phyloP scores from a whole-genome alignment of 768 basidiomycete genomes.

The Auriscalpium orientale region DNA sequence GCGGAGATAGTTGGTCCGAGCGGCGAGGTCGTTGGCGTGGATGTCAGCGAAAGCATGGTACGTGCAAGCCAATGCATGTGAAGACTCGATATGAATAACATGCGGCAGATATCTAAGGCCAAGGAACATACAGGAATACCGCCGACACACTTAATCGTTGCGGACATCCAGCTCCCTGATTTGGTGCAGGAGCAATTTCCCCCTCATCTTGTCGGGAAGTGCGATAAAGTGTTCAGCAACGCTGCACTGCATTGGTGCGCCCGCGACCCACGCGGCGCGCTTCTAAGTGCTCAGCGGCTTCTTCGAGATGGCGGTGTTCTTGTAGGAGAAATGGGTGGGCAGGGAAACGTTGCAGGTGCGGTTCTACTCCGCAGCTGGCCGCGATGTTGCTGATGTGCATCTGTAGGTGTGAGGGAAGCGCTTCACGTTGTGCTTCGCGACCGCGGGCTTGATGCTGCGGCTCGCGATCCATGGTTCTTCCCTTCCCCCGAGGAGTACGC shows the following conservation, averaged over 20 bases:
- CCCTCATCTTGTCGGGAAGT: conserved; percentile 29
- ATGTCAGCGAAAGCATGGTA: conserved; percentile 70
- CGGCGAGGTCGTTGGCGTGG: conserved; percentile 61
- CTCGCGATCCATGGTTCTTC: conserved; percentile 80
- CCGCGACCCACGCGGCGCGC: conserved; percentile 55
- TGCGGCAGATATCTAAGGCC: conserved; percentile 46
- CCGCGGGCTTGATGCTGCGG: conserved; percentile 49
- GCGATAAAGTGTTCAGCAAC: conserved; percentile 75
- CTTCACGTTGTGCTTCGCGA: conserved; percentile 45
- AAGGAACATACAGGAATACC: conserved; percentile 9
- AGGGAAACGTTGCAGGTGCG: conserved; percentile 62
- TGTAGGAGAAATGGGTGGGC: conserved; percentile 73
- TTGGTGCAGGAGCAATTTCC: conserved; percentile 14
- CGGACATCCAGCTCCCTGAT: conserved; percentile 39
- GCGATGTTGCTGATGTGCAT: conserved; percentile 1
- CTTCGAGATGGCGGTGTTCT: conserved; percentile 68
- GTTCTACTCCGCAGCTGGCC: neutral
- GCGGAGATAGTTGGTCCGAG: conserved; percentile 38
- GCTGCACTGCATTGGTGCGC: conserved; percentile 87
- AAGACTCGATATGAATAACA: neutral
- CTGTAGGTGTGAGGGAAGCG: conserved; percentile 52
- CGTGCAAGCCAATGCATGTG: conserved; percentile 9
- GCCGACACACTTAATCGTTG: conserved; percentile 24
- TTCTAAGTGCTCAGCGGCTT: conserved; percentile 49
- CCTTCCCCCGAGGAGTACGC: conserved; percentile 62